Base-by-base conservation (phyloP, 2,329 filamentous ascomycete species). In the Xylaria sp. region DNA sequence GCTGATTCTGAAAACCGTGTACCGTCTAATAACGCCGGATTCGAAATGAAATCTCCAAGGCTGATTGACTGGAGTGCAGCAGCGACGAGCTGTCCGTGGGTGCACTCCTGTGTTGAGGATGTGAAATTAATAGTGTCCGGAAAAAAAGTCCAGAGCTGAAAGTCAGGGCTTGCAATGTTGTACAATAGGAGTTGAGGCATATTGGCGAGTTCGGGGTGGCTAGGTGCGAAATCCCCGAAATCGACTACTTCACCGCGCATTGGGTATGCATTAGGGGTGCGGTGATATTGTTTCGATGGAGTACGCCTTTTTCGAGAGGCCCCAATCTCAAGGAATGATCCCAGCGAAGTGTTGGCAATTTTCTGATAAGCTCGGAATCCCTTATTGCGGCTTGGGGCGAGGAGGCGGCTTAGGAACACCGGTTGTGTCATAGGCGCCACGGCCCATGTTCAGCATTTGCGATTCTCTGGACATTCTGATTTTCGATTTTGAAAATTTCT, bases 391-490 rank as follows among this genome's bases (percentile, higher is more conserved):
- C 77, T 78, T 78, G 20, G 78, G 77, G 64, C 73, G 74, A 56
- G 77, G 76, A 39, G 78, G 77, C 65, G 78, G 78, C 73, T 79
- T 79, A 52, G 78, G 77, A 49, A 79, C 77, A 68, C 78, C 78
- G 56, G 78, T 79, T 67, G 78, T 79, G 68, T 79, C 78, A 54
- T 79, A 79, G 70, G 78, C 78, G 56, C 78, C 78, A 52, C 78
- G 78, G 71, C 78, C 78, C 78, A 79, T 79, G 74, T 79, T 79
- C 64, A 76, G 70, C 73, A 76, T 74, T 71, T 72, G 73, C 61
- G 72, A 70, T 58, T 78, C 78, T 72, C 74, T 75, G 66, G 70
- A 70, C 78, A 79, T 79, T 70, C 69, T 74, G 73, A 57, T 31
- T 66, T 57, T 43, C 20, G 33, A 8, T 7, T 31, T 36, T 36